phyloP scores from a whole-genome alignment of 2,329 filamentous ascomycete species.

The Penicillium paneum region DNA sequence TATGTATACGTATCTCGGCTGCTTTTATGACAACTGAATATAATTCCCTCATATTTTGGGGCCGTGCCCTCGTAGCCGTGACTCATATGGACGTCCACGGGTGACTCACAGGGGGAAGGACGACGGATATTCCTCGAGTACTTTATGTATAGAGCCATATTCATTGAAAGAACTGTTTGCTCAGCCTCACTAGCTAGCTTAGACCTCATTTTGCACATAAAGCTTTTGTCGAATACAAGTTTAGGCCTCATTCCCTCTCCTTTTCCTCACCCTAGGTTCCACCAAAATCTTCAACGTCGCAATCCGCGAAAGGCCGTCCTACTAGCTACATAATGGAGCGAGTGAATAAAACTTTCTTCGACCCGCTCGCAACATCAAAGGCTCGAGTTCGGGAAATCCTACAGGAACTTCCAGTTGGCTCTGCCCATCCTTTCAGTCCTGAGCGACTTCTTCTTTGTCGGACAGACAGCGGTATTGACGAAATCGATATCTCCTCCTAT shows the following conservation, averaged over 20 bases:
- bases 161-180: no score
- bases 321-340: neutral
- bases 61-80: no score
- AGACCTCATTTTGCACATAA: neutral
- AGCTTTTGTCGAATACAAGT: no score
- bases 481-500: neutral
- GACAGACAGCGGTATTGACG: neutral
- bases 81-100: no score
- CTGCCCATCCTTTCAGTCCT: neutral
- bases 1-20: no score
- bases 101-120: no score
- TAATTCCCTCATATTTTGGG: no score
- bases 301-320: neutral
- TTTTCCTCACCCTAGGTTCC: neutral
- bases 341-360: neutral
- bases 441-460: neutral
- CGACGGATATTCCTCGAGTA: no score
- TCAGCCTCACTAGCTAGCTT: neutral
- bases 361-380: neutral
- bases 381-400: neutral
- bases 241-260: neutral
- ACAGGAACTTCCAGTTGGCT: neutral
- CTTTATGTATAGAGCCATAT: no score
- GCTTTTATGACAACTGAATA: no score
- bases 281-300: neutral